Percentiles rank a stretch among this genome's conserved stretches.
These are phyloP conservation scores for Plasmopara muralis DNA, from an alignment of 352 stramenopile genomes.

Conservation along the genomic window DNA sequence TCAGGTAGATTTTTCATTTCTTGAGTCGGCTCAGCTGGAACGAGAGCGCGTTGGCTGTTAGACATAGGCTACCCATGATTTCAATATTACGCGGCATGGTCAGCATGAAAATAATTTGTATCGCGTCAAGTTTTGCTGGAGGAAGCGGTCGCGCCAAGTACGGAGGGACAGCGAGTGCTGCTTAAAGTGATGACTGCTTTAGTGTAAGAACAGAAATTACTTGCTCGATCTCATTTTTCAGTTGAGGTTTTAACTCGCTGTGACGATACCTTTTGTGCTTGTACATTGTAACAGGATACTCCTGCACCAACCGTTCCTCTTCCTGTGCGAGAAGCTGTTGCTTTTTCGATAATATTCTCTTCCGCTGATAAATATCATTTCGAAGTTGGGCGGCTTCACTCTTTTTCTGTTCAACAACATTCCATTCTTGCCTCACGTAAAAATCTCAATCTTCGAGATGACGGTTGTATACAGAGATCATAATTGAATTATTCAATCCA, in stretches of 20 bases:
- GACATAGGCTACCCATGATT: conserved; percentile 3
- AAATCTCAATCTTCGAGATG: conserved; percentile 15
- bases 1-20: conserved; percentile 1
- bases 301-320: not conserved
- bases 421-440: conserved; percentile 1
- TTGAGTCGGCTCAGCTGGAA: not conserved
- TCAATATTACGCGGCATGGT: conserved; percentile 3
- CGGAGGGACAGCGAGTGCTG: not conserved
- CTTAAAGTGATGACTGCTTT: not conserved
- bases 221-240: not conserved
- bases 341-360: not conserved
- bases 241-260: not conserved
- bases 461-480: conserved; percentile 8
- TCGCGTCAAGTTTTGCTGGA: conserved; percentile 1
- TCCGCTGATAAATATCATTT: not conserved
- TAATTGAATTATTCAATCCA: conserved; percentile 10
- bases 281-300: no score
- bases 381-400: not conserved
- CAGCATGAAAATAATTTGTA: conserved; percentile 9
- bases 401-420: conserved; percentile 1
- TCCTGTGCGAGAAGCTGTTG: conserved; percentile 1
- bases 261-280: not conserved
- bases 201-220: not conserved
- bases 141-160: conserved; percentile 3
- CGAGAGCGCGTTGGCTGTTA: conserved; percentile 5